Evolutionary conservation across 2,329 filamentous ascomycete species (phyloP), one percentile per base, ranked within the genome.

Genomic region (Parascedosporium putredinis): DNA sequence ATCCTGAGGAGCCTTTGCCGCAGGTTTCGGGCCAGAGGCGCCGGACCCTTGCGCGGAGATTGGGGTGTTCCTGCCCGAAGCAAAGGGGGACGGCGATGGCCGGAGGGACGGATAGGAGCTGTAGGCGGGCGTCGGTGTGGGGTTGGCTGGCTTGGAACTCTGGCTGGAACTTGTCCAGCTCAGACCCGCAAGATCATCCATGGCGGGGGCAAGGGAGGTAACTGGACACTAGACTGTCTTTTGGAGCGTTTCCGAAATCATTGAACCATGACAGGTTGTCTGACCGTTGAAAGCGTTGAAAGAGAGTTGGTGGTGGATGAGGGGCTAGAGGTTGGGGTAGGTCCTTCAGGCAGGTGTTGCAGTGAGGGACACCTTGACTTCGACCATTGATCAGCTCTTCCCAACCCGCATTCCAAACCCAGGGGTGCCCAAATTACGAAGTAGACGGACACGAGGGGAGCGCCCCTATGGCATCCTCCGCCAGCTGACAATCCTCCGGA

Each of bases 161-260:
- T 58, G 63, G 53, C 53, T 62, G 55, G 61, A 57, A 52, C 63
- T 59, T 47, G 75, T 76, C 78, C 78, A 83, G 64, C 76, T 75
- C 57, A 83, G 69, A 55, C 75, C 72, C 45, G 75, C 73, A 45
- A 83, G 73, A 64, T 83, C 78, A 57, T 83, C 76, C 79, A 83
- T 83, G 51, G 60, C 67, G 49, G n/a, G n/a, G n/a, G n/a, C n/a
- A n/a, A n/a, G n/a, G n/a, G n/a, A n/a, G n/a, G n/a, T n/a, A n/a
- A n/a, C n/a, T n/a, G n/a, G n/a, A n/a, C n/a, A n/a, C n/a, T n/a
- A n/a, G n/a, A n/a, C n/a, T n/a, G n/a, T n/a, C n/a, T n/a, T n/a
- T 34, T 45, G 5, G 6, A 42, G 20, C 10, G 7, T 25, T 25
- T n/a, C 4, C 14, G 16, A 24, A 43, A 42, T 36, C 29, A 45